Percentiles rank a stretch among this genome's conserved stretches.
phyloP scores from a whole-genome alignment of 768 basidiomycete species.

The Holtermannia corniformis region DNA sequence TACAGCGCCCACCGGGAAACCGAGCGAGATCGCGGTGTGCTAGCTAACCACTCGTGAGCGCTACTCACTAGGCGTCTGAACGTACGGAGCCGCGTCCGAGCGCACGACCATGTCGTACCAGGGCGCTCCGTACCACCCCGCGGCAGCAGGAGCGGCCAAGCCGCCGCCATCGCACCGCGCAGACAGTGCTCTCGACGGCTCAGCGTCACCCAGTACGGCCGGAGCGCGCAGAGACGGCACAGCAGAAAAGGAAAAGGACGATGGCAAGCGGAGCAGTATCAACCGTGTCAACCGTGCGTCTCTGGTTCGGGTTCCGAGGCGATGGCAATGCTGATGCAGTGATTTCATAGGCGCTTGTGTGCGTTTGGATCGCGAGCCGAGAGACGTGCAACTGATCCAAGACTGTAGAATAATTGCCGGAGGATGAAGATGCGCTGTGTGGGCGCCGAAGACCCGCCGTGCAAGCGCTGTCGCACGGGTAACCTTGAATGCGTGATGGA shows the following conservation, averaged over 20 bases:
- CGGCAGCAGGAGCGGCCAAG: too few relatives aligned
- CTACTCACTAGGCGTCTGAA: too few relatives aligned
- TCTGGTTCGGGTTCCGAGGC: neutral
- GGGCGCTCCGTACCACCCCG: too few relatives aligned
- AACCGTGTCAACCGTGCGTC: constrained; percentile 40
- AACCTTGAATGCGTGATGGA: constrained; percentile 90
- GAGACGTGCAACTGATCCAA: neutral
- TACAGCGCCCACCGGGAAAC: too few relatives aligned
- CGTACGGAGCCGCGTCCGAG: too few relatives aligned
- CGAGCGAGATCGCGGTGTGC: too few relatives aligned
- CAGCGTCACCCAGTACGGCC: too few relatives aligned
- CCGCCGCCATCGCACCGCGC: too few relatives aligned
- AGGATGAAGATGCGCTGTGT: constrained; percentile 98
- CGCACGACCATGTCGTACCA: too few relatives aligned
- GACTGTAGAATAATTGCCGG: constrained; percentile 73
- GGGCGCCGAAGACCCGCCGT: constrained; percentile 93
- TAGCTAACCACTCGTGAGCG: too few relatives aligned
- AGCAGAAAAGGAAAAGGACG: constrained; percentile 1
- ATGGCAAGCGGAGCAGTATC: constrained; percentile 35
- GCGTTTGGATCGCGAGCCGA: constrained; percentile 31
- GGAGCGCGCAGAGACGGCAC: too few relatives aligned
- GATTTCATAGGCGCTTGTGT: constrained; percentile 2
- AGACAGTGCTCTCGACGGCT: too few relatives aligned
- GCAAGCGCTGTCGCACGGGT: constrained; percentile 79
- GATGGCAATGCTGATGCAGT: neutral